Percentiles rank a stretch among this genome's conserved stretches.
Evolutionary conservation across 371 early-diverging fungal species (phyloP).

Genomic region (Lichtheimia ramosa): DNA sequence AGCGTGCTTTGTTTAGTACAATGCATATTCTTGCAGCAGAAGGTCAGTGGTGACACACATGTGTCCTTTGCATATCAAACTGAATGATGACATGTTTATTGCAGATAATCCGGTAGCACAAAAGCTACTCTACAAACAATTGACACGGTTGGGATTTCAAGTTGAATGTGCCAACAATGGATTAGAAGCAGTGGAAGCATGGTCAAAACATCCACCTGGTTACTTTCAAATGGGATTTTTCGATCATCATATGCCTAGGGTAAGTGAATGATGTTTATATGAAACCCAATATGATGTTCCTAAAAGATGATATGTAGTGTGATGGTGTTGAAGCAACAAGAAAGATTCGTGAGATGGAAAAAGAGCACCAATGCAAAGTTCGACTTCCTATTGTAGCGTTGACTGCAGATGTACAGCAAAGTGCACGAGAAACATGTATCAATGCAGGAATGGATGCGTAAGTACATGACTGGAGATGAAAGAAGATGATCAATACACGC

Average conservation of each 20-base stretch:
- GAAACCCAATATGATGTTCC: background rate
- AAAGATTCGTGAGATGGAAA: slow-evolving; percentile 33
- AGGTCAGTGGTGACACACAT: slow-evolving; percentile 14
- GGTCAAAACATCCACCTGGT: slow-evolving; percentile 29
- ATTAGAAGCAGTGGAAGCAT: slow-evolving; percentile 38
- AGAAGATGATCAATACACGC: too few species aligned
- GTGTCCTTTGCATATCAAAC: too few species aligned
- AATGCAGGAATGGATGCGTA: slow-evolving; percentile 15
- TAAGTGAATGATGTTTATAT: slow-evolving; percentile 8
- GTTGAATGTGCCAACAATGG: slow-evolving; percentile 49
- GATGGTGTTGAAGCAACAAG: slow-evolving; percentile 52
- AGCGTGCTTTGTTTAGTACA: slow-evolving; percentile 27
- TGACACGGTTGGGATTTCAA: slow-evolving; percentile 39
- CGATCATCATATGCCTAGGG: slow-evolving; percentile 54
- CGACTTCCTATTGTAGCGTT: slow-evolving; percentile 21
- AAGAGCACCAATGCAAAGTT: slow-evolving; percentile 5
- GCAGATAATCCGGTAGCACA: slow-evolving; percentile 51
- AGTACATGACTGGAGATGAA: too few species aligned
- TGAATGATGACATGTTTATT: background rate
- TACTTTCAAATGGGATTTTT: slow-evolving; percentile 43
- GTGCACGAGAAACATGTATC: slow-evolving; percentile 11
- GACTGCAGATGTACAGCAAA: slow-evolving; percentile 16
- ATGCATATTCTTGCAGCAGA: slow-evolving; percentile 47
- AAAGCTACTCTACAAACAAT: slow-evolving; percentile 38
- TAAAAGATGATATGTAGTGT: slow-evolving; percentile 16